Evolutionary conservation across 805 yeast species (phyloP).

Genomic region (Yamadazyma philogaea): DNA sequence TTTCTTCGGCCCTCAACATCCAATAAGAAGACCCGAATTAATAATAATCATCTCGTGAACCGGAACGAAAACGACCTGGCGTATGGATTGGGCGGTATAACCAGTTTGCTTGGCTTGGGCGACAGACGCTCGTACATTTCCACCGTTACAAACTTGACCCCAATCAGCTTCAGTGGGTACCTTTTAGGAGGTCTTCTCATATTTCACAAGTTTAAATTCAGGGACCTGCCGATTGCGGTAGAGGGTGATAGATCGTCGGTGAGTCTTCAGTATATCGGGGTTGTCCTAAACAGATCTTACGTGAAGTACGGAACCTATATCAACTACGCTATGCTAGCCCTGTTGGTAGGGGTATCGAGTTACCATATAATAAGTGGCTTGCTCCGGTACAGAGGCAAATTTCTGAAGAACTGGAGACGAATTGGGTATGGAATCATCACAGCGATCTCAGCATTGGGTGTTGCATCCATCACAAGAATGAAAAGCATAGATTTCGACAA

Average conservation of each 20-base stretch:
- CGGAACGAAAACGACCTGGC: conserved; percentile 35
- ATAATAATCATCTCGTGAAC: conserved; percentile 10
- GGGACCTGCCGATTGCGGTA: conserved; percentile 48
- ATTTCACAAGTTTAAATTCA: conserved; percentile 47
- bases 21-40: conserved; percentile 11
- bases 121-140: conserved; percentile 45
- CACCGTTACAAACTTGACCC: conserved; percentile 47
- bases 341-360: conserved; percentile 16
- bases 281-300: conserved; percentile 14
- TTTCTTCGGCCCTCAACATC: conserved; percentile 22
- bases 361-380: conserved; percentile 59
- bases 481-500: conserved; percentile 21
- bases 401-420: conserved; percentile 38
- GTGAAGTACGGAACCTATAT: conserved; percentile 21
- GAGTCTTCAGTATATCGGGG: conserved; percentile 46
- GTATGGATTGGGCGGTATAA: conserved; percentile 61
- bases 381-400: conserved; percentile 43
- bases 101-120: conserved; percentile 55
- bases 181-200: conserved; percentile 42
- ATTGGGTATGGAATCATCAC: conserved; percentile 44
- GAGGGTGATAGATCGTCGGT: conserved; percentile 67
- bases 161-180: conserved; percentile 61
- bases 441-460: conserved; percentile 32
- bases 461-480: conserved; percentile 32
- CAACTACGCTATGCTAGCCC: conserved; percentile 28